Conservation (phyloP, 2,329 filamentous ascomycete species). For the Catunica adiposa region DNA sequence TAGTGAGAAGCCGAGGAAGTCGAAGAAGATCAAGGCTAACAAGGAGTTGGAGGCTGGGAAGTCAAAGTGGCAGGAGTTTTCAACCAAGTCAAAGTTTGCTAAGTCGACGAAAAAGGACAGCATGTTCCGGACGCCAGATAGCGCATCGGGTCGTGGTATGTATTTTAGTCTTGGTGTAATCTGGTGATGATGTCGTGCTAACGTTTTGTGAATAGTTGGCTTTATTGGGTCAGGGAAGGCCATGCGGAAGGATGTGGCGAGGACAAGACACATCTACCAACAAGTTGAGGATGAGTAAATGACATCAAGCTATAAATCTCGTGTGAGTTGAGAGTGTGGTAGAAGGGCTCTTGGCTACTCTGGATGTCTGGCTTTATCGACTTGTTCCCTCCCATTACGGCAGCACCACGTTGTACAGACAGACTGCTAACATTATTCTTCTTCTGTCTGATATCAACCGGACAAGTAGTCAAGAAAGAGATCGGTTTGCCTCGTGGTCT, state of each 20-base stretch:
- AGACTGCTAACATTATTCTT: not conserved
- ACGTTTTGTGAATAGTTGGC: slow-evolving; percentile 45
- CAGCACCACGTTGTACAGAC: not conserved
- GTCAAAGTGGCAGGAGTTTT: slow-evolving; percentile 90
- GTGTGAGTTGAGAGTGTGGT: not conserved
- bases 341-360: not conserved
- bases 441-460: not conserved
- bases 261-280: slow-evolving; percentile 74
- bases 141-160: slow-evolving; percentile 70
- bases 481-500: too few species aligned
- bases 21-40: slow-evolving; percentile 82
- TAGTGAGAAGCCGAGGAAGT: slow-evolving; percentile 55
- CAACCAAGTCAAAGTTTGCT: slow-evolving; percentile 54
- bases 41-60: slow-evolving; percentile 84
- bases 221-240: slow-evolving; percentile 90
- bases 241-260: slow-evolving; percentile 81
- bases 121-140: slow-evolving; percentile 90
- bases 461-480: too few species aligned
- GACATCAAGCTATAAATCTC: not conserved
- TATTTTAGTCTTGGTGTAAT: not conserved
- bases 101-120: slow-evolving; percentile 69
- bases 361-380: too few species aligned
- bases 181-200: not conserved
- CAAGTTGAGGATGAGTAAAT: slow-evolving; percentile 55
- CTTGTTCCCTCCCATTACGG: too few species aligned